Evolutionary conservation across 371 early-diverging fungal species (phyloP).

Genomic region (Chytridium lagenaria): DNA sequence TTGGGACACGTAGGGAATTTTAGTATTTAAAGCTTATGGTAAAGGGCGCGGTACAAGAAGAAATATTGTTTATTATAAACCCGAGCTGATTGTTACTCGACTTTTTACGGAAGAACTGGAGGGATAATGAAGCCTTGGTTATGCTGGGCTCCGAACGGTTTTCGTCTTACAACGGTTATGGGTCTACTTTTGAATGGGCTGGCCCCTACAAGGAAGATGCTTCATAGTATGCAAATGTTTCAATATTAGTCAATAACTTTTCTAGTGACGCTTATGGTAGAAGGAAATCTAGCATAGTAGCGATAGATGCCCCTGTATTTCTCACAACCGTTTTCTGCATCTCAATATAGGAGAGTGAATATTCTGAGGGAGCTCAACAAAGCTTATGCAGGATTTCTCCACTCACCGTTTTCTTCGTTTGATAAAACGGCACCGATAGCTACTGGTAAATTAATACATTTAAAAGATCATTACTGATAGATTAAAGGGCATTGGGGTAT

Average conservation of each 20-base stretch:
- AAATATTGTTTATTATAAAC: slow-evolving; percentile 62
- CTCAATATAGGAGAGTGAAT: slow-evolving; percentile 21
- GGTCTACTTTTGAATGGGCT: slow-evolving; percentile 54
- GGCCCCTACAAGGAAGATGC: slow-evolving; percentile 48
- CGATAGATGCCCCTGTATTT: slow-evolving; percentile 52
- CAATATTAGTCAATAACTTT: not conserved
- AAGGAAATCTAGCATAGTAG: slow-evolving; percentile 40
- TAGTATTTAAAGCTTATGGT: not conserved
- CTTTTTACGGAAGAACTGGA: slow-evolving; percentile 55
- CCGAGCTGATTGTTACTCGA: slow-evolving; percentile 63
- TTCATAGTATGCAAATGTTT: slow-evolving; percentile 11
- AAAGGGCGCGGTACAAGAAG: slow-evolving; percentile 67
- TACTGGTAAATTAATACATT: slow-evolving; percentile 48
- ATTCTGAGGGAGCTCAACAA: slow-evolving; percentile 51
- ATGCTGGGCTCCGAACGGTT: slow-evolving; percentile 61
- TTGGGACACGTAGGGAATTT: slow-evolving; percentile 23
- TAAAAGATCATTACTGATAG: not conserved
- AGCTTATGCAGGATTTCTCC: slow-evolving; percentile 49
- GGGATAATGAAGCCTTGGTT: slow-evolving; percentile 56
- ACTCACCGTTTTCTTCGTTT: slow-evolving; percentile 33
- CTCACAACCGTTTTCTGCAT: not conserved
- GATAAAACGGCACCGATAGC: slow-evolving; percentile 42
- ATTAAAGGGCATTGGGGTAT: slow-evolving; percentile 45
- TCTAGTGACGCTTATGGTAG: slow-evolving; percentile 40
- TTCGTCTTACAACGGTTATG: slow-evolving; percentile 60